phyloP scores from a whole-genome alignment of 257 asterid genomes.

The Verbena officinalis region DNA sequence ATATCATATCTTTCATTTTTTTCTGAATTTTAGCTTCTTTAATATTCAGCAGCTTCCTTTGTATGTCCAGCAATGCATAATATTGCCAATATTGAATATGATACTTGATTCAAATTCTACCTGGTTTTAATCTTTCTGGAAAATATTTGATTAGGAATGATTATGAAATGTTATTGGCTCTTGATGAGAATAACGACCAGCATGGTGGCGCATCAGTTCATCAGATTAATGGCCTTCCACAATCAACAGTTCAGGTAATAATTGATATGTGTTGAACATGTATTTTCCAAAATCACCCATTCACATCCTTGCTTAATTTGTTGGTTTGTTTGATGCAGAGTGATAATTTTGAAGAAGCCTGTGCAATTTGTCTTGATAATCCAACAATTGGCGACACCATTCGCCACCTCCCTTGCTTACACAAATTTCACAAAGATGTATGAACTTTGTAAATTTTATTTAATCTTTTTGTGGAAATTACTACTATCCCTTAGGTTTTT shows the following conservation, averaged over 20 bases:
- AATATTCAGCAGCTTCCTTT: conserved; percentile 1
- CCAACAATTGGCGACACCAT: conserved; percentile 74
- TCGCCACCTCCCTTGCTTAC: conserved; percentile 94
- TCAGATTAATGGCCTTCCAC: conserved; percentile 81
- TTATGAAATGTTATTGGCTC: conserved; percentile 89
- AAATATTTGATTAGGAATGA: conserved; percentile 57
- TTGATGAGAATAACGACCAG: conserved; percentile 76
- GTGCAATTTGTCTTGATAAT: conserved; percentile 87
- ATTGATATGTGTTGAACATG: background rate
- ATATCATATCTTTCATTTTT: too few relatives aligned
- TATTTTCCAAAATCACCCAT: background rate
- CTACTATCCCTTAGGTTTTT: too few relatives aligned
- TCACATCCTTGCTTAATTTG: conserved; percentile 13
- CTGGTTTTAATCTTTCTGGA: conserved; percentile 15
- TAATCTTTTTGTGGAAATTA: background rate
- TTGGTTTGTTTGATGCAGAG: conserved; percentile 47
- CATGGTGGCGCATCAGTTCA: conserved; percentile 71
- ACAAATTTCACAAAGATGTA: conserved; percentile 97
- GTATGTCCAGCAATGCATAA: background rate
- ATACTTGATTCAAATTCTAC: background rate
- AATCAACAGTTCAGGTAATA: conserved; percentile 88
- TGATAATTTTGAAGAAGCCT: conserved; percentile 68
- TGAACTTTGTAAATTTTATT: conserved; percentile 9
- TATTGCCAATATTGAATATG: background rate
- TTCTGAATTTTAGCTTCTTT: background rate